A percentile compares a stretch with the other conserved stretches of the same genome.
phyloP scores from a whole-genome alignment of 768 basidiomycete genomes.

The Tulasnella sp. region DNA sequence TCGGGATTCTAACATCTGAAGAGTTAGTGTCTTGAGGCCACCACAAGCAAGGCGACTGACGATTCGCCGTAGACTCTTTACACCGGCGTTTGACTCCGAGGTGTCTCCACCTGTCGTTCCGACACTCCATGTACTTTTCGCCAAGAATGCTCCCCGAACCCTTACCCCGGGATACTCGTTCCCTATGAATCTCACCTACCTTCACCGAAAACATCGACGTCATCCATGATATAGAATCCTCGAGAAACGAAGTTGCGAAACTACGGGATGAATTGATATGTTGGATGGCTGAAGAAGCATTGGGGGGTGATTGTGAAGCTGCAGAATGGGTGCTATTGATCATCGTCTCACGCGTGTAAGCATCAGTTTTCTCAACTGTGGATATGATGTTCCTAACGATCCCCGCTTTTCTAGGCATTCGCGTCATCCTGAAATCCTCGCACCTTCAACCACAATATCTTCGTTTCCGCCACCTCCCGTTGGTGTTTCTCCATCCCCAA shows the following conservation, averaged over 20 bases:
- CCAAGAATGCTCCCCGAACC: conserved; percentile 30
- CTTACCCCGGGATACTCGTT: conserved; percentile 18
- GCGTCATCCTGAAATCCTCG: conserved; percentile 52
- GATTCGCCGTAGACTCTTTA: background rate
- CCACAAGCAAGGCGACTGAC: background rate
- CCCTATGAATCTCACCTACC: background rate
- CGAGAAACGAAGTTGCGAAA: background rate
- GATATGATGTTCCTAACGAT: background rate
- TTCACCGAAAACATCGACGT: background rate
- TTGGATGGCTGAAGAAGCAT: conserved; percentile 62
- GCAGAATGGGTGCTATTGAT: conserved; percentile 67
- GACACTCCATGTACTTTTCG: conserved; percentile 39
- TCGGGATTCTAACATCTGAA: conserved; percentile 62
- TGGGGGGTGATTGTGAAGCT: conserved; percentile 54
- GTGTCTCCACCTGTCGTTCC: conserved; percentile 23
- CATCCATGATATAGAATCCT: background rate
- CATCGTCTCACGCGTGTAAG: conserved; percentile 52
- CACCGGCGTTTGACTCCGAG: background rate
- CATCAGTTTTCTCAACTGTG: conserved; percentile 7
- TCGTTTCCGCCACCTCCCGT: conserved; percentile 41
- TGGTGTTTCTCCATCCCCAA: conserved; percentile 15
- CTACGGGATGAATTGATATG: conserved; percentile 45
- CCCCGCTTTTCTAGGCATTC: conserved; percentile 47
- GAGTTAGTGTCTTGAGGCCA: conserved; percentile 33
- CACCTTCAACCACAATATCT: conserved; percentile 52